phyloP scores from a whole-genome alignment of 139 green algal genomes.

The Closterium sp. region DNA sequence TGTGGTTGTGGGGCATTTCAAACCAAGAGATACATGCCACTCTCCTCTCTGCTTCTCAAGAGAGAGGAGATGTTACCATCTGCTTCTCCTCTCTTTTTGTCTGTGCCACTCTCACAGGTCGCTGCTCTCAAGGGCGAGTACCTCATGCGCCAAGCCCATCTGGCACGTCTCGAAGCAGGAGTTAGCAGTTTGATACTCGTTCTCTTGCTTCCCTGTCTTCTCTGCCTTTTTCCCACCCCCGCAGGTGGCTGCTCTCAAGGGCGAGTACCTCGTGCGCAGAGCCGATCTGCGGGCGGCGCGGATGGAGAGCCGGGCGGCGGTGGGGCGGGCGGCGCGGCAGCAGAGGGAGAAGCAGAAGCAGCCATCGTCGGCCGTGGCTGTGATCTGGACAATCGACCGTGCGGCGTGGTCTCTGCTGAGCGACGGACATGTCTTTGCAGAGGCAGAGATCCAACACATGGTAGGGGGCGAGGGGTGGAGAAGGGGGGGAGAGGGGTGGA shows the following conservation, averaged over 20 bases:
- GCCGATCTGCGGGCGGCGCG: not conserved
- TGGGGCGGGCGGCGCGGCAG: constrained; percentile 1
- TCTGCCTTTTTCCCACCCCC: no score
- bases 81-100: no score
- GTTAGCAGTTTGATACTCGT: no score
- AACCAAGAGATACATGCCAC: no score
- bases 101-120: no score
- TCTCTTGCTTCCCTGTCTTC: no score
- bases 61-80: no score
- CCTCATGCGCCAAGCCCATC: not conserved
- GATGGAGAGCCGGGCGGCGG: not conserved
- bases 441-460: not conserved
- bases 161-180: no score
- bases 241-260: not conserved
- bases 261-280: not conserved
- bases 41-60: no score
- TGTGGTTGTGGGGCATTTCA: no score
- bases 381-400: constrained; percentile 21
- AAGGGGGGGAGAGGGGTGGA: no score
- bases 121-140: no score
- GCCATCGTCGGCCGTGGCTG: constrained; percentile 11
- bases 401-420: constrained; percentile 12
- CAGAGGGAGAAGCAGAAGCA: constrained; percentile 33
- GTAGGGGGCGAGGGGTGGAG: not conserved
- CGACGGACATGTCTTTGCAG: constrained; percentile 7